Percentiles rank a stretch among this genome's conserved stretches.
These are phyloP conservation scores for Fusarium protoensiforme DNA, from an alignment of 2,329 filamentous ascomycete genomes.

Conservation along the genomic window DNA sequence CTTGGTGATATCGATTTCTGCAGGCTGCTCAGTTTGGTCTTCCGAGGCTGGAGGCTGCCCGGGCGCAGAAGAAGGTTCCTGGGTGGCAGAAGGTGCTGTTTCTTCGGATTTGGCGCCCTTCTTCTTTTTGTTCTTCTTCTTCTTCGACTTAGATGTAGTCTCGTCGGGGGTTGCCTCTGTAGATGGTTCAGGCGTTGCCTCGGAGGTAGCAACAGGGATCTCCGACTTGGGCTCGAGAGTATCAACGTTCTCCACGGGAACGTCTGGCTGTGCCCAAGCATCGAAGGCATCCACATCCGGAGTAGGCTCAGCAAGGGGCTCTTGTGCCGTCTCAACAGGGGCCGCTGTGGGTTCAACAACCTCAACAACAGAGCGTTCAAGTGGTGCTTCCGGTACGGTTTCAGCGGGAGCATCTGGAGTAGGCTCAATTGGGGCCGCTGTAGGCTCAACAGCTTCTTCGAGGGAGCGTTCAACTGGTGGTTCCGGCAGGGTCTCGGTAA, in stretches of 20 bases:
- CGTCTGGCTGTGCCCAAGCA: constrained; percentile 26
- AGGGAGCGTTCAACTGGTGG: background rate
- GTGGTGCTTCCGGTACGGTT: background rate
- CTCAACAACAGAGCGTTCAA: background rate
- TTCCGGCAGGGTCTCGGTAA: background rate
- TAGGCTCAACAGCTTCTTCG: background rate
- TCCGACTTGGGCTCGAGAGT: constrained; percentile 4
- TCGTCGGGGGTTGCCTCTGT: constrained; percentile 18
- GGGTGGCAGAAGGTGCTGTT: constrained; percentile 12
- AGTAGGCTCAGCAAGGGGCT: background rate
- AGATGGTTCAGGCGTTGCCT: constrained; percentile 14
- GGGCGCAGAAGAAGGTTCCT: background rate
- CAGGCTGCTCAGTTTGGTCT: background rate
- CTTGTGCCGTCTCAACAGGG: background rate
- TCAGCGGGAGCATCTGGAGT: constrained; percentile 1
- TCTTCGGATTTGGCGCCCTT: constrained; percentile 33
- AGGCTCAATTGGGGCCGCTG: background rate
- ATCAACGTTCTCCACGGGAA: background rate
- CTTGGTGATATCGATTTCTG: background rate
- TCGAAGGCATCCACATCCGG: constrained; percentile 30
- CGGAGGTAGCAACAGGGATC: background rate
- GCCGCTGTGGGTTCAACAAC: background rate
- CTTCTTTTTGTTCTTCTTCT: constrained; percentile 46
- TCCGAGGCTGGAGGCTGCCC: constrained; percentile 4
- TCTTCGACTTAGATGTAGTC: constrained; percentile 27